Percentiles rank a stretch among this genome's conserved stretches.
phyloP scores from a whole-genome alignment of 805 yeast genomes.

The Metschnikowia lunata region DNA sequence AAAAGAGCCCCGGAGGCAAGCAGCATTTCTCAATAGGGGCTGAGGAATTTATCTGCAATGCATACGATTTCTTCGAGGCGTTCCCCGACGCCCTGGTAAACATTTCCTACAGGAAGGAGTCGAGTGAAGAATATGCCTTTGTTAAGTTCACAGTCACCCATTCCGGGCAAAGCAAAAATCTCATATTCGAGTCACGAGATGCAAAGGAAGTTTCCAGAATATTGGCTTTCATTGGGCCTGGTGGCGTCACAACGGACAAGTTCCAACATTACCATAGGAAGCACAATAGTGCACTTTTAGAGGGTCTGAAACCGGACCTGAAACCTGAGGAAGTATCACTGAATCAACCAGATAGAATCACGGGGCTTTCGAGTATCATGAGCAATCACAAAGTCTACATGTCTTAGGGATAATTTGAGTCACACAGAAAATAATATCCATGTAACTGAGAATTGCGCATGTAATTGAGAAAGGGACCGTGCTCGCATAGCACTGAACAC shows the following conservation, averaged over 20 bases:
- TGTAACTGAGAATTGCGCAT: too few relatives aligned
- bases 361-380: constrained; percentile 41
- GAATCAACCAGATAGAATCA: constrained; percentile 17
- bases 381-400: constrained; percentile 23
- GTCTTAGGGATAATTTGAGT: too few relatives aligned
- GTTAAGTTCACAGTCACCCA: constrained; percentile 61
- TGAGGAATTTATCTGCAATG: constrained; percentile 26
- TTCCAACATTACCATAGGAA: not conserved
- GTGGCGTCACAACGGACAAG: constrained; percentile 39
- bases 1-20: too few relatives aligned
- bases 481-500: too few relatives aligned
- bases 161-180: constrained; percentile 57
- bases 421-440: too few relatives aligned
- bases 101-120: constrained; percentile 33
- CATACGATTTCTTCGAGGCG: constrained; percentile 32
- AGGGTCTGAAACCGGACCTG: too few relatives aligned
- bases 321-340: constrained; percentile 1
- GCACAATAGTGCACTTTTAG: too few relatives aligned
- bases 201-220: constrained; percentile 71
- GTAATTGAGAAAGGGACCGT: too few relatives aligned
- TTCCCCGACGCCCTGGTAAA: constrained; percentile 36
- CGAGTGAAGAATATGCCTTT: constrained; percentile 20
- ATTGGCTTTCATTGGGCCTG: constrained; percentile 69
- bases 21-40: not conserved
- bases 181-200: constrained; percentile 54